Conservation (phyloP, 2,329 filamentous ascomycete species). For the Neonectria coccinea region DNA sequence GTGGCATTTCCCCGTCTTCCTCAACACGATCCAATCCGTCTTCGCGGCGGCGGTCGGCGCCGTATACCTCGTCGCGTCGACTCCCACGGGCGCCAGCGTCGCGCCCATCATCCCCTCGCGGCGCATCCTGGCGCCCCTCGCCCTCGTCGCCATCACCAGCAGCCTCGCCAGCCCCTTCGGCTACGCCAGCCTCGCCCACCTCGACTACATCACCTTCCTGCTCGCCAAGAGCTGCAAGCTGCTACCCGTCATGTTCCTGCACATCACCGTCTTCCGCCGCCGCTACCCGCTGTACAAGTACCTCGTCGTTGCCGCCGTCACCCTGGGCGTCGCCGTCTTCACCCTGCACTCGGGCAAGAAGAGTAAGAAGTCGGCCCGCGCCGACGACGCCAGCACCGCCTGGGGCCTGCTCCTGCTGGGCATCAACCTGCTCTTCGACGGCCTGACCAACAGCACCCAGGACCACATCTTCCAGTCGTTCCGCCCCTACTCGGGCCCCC, state of each 20-base stretch:
- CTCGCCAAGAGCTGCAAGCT: slow-evolving; percentile 98
- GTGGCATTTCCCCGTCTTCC: slow-evolving; percentile 93
- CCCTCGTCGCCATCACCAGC: slow-evolving; percentile 87
- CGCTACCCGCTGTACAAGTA: slow-evolving; percentile 97
- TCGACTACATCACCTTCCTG: slow-evolving; percentile 98
- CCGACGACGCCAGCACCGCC: slow-evolving; percentile 69
- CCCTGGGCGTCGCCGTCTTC: slow-evolving; percentile 92
- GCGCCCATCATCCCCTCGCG: slow-evolving; percentile 81
- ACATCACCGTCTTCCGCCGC: slow-evolving; percentile 90
- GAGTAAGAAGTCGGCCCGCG: slow-evolving; percentile 59
- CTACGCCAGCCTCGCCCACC: slow-evolving; percentile 90
- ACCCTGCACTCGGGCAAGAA: slow-evolving; percentile 81
- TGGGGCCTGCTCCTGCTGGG: slow-evolving; percentile 87
- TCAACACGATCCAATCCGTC: slow-evolving; percentile 94
- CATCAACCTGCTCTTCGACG: slow-evolving; percentile 94
- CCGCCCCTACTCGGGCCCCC: slow-evolving; percentile 85
- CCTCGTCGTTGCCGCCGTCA: slow-evolving; percentile 90
- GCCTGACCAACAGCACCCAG: slow-evolving; percentile 95
- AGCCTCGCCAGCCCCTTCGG: slow-evolving; percentile 95
- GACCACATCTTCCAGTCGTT: slow-evolving; percentile 90
- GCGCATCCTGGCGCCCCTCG: slow-evolving; percentile 79
- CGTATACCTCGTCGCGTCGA: slow-evolving; percentile 79
- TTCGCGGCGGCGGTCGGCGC: slow-evolving; percentile 88
- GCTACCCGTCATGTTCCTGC: slow-evolving; percentile 97
- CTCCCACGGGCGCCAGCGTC: slow-evolving; percentile 56